Conservation (phyloP, 2,329 filamentous ascomycete genomes). For the Moelleriella libera region DNA sequence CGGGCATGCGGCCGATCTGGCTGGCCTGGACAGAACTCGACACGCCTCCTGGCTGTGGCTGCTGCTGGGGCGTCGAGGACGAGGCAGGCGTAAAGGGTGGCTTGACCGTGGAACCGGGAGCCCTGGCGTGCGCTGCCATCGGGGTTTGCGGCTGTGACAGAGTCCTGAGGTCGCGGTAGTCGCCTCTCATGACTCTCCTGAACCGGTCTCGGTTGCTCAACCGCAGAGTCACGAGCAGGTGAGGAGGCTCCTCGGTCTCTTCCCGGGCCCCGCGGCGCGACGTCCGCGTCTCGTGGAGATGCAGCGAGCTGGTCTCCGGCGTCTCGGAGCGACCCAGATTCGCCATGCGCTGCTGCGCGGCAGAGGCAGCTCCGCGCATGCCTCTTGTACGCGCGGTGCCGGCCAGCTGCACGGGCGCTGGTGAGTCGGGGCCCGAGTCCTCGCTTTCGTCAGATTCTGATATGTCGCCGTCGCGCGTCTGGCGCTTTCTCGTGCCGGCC, state of each 20-base stretch:
- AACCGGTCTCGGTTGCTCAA: conserved; percentile 55
- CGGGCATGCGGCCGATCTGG: conserved; percentile 54
- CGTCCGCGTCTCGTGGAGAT: conserved; percentile 59
- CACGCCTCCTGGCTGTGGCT: conserved; percentile 10
- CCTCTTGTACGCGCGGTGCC: conserved; percentile 77
- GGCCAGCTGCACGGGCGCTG: conserved; percentile 56
- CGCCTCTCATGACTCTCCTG: conserved; percentile 47
- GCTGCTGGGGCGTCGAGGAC: conserved; percentile 18
- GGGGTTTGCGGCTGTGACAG: conserved; percentile 22
- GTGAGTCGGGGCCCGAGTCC: conserved; percentile 76
- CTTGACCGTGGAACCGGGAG: conserved; percentile 18
- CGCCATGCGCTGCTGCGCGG: conserved; percentile 77
- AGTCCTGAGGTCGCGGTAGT: conserved; percentile 23
- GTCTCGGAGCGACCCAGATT: conserved; percentile 76
- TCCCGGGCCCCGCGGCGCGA: conserved; percentile 51
- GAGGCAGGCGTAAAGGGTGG: conserved; percentile 22
- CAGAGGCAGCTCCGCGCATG: conserved; percentile 77
- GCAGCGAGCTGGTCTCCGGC: conserved; percentile 53
- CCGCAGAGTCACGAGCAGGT: conserved; percentile 60
- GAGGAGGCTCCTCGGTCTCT: conserved; percentile 62
- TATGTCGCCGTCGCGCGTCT: conserved; percentile 47
- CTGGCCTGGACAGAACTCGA: conserved; percentile 28
- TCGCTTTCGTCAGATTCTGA: conserved; percentile 90
- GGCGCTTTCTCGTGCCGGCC: conserved; percentile 44
- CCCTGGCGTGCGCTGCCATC: conserved; percentile 14